A percentile compares a stretch with the other conserved stretches of the same genome.
phyloP scores from a whole-genome alignment of 2,329 filamentous ascomycete genomes.

The Calycina marina region DNA sequence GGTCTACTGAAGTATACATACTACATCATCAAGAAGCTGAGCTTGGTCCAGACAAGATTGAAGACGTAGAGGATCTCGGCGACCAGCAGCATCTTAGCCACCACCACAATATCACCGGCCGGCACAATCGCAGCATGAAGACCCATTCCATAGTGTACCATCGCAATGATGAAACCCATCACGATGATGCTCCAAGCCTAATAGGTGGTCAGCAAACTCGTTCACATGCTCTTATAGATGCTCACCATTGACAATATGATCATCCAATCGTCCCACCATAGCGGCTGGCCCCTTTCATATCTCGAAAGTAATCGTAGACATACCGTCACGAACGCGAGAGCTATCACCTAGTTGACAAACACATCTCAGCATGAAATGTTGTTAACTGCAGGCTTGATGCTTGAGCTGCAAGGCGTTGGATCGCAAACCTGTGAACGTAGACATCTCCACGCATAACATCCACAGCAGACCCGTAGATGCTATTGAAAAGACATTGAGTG shows the following conservation, averaged over 20 bases:
- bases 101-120: slow-evolving; percentile 25
- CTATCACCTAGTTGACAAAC: too few species aligned
- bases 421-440: too few species aligned
- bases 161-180: slow-evolving; percentile 33
- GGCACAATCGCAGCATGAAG: slow-evolving; percentile 29
- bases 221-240: neutral
- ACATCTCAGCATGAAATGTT: too few species aligned
- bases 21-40: slow-evolving; percentile 36
- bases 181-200: slow-evolving; percentile 27
- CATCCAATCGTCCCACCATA: slow-evolving; percentile 38
- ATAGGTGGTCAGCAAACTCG: slow-evolving; percentile 2
- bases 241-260: slow-evolving; percentile 33
- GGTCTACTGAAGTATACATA: too few species aligned
- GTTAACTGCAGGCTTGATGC: too few species aligned
- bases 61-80: slow-evolving; percentile 33
- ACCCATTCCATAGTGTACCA: slow-evolving; percentile 32
- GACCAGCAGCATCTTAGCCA: slow-evolving; percentile 32
- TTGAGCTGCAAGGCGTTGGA: too few species aligned
- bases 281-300: slow-evolving; percentile 26
- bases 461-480: too few species aligned
- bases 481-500: too few species aligned
- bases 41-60: slow-evolving; percentile 34
- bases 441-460: too few species aligned
- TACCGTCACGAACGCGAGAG: slow-evolving; percentile 26
- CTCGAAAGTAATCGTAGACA: slow-evolving; percentile 28